Evolutionary conservation across 2,329 filamentous ascomycete species (phyloP).

Genomic region (Ophiostoma tasmaniense): DNA sequence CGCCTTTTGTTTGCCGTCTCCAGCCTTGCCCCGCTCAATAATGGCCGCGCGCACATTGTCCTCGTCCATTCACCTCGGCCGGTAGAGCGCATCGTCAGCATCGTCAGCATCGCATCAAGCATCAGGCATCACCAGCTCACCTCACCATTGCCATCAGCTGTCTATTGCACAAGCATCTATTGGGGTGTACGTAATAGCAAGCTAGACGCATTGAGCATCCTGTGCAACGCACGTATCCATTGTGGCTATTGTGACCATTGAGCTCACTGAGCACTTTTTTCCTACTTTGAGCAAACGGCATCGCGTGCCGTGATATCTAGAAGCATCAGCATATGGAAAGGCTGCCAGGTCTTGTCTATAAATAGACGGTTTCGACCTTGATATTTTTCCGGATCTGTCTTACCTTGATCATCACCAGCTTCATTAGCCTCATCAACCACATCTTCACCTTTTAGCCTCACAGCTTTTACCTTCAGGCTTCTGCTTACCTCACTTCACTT

Average conservation of each 20-base stretch:
- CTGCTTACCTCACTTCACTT: background rate
- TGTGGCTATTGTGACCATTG: background rate
- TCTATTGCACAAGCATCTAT: background rate
- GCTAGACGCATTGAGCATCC: background rate
- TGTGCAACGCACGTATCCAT: background rate
- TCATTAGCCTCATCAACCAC: background rate
- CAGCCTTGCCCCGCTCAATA: background rate
- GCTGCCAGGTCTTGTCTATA: background rate
- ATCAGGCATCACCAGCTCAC: background rate
- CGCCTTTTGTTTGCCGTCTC: background rate
- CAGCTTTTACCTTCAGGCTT: background rate
- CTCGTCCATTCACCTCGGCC: background rate
- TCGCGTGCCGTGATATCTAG: background rate
- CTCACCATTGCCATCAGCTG: background rate
- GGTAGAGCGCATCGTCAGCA: background rate
- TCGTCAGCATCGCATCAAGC: background rate
- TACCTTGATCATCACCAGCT: background rate
- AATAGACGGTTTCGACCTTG: background rate
- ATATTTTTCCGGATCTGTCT: background rate
- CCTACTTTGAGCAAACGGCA: background rate
- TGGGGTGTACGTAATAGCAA: background rate
- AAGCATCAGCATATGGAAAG: background rate
- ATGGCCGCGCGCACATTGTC: conserved; percentile 10
- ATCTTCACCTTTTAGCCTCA: background rate
- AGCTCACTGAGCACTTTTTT: background rate